These are phyloP conservation scores for Nicotiana undulata DNA, from an alignment of 257 asterid genomes.

Conservation along the genomic window DNA sequence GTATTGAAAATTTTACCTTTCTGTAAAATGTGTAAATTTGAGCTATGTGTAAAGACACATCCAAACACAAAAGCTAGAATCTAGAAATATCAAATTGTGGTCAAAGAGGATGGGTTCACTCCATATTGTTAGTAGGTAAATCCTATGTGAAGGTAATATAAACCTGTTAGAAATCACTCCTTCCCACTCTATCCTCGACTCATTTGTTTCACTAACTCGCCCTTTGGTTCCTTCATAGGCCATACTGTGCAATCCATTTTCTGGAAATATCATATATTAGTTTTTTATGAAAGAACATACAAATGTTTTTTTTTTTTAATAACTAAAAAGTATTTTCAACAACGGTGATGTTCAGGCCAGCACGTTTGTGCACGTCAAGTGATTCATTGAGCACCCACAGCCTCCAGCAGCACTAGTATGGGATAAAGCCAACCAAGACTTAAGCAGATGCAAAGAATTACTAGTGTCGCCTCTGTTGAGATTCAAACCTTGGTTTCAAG, in stretches of 20 bases:
- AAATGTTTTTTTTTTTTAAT: background rate
- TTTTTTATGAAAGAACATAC: background rate
- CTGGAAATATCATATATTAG: background rate
- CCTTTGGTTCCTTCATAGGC: background rate
- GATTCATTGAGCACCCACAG: background rate
- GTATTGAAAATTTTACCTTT: background rate
- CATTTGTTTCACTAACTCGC: background rate
- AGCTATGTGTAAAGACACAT: background rate
- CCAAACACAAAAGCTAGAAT: background rate
- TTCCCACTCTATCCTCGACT: background rate
- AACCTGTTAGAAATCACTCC: slow-evolving; percentile 1
- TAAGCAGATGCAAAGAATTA: slow-evolving; percentile 3
- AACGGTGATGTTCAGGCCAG: background rate
- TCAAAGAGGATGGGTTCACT: background rate
- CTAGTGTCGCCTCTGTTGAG: background rate
- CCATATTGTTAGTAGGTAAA: background rate
- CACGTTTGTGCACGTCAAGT: background rate
- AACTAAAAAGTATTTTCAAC: too few relatives aligned
- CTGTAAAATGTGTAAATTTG: background rate
- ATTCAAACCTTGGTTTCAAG: background rate
- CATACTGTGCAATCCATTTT: background rate
- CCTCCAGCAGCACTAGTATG: background rate
- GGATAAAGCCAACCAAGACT: background rate
- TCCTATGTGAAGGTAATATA: background rate
- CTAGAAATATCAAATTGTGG: background rate